phyloP scores from a whole-genome alignment of 257 asterid genomes.

The Solanum pinnatisectum region DNA sequence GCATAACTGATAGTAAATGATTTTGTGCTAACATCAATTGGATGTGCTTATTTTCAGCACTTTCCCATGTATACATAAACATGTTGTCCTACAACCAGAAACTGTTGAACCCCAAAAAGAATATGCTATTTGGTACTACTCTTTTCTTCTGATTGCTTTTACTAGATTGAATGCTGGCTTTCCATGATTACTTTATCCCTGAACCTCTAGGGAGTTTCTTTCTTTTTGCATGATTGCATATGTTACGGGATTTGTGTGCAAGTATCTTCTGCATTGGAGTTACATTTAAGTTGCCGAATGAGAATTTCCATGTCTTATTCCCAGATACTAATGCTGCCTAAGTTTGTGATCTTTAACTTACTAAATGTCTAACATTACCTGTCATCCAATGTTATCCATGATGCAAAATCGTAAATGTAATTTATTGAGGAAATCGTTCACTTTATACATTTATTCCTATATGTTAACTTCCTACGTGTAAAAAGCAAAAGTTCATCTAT shows the following conservation, averaged over 20 bases:
- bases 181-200: neutral
- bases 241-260: neutral
- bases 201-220: neutral
- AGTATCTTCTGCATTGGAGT: neutral
- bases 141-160: neutral
- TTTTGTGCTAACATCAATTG: neutral
- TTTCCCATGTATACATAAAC: neutral
- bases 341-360: neutral
- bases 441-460: neutral
- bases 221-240: neutral
- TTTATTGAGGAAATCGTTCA: neutral
- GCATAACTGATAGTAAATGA: neutral
- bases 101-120: neutral
- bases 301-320: neutral
- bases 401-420: neutral
- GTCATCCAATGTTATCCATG: neutral
- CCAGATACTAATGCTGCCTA: neutral
- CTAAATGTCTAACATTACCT: neutral
- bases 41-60: neutral
- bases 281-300: neutral
- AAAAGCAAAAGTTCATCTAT: constrained; percentile 6
- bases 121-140: neutral
- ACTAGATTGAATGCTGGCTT: neutral
- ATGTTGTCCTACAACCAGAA: neutral
- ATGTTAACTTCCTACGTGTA: neutral